A percentile compares a stretch with the other conserved stretches of the same genome.
These are phyloP conservation scores for Apiospora phragmitis DNA, from an alignment of 2,329 filamentous ascomycete species.

Conservation along the genomic window DNA sequence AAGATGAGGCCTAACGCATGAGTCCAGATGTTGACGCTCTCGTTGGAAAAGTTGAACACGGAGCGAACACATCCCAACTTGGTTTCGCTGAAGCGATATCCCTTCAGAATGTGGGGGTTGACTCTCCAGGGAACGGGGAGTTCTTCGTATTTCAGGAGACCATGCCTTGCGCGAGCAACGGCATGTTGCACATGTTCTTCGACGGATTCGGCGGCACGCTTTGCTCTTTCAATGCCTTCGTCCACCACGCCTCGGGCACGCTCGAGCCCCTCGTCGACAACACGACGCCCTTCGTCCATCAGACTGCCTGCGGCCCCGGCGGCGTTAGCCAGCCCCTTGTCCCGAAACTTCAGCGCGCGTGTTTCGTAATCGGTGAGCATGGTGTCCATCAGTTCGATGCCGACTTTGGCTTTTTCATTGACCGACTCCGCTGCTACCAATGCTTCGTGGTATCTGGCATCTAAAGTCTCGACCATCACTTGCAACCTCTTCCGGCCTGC, in stretches of 20 bases:
- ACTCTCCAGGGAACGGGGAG: slow-evolving; percentile 90
- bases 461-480: slow-evolving; percentile 89
- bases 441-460: slow-evolving; percentile 83
- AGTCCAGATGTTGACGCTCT: slow-evolving; percentile 97
- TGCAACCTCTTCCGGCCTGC: slow-evolving; percentile 81
- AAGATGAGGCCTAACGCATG: slow-evolving; percentile 87
- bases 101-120: slow-evolving; percentile 88
- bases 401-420: slow-evolving; percentile 87
- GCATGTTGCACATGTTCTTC: slow-evolving; percentile 84
- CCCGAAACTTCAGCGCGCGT: slow-evolving; percentile 75
- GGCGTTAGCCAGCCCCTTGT: slow-evolving; percentile 68
- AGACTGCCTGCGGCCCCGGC: slow-evolving; percentile 69
- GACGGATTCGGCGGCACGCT: slow-evolving; percentile 76
- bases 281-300: slow-evolving; percentile 76
- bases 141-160: slow-evolving; percentile 85
- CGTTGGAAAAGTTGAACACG: slow-evolving; percentile 80
- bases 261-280: slow-evolving; percentile 76
- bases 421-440: slow-evolving; percentile 81
- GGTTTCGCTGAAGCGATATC: slow-evolving; percentile 92
- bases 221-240: slow-evolving; percentile 79
- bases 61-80: slow-evolving; percentile 87
- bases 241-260: slow-evolving; percentile 76
- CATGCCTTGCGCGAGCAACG: slow-evolving; percentile 70
- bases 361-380: slow-evolving; percentile 86
- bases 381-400: slow-evolving; percentile 81